Base-by-base conservation (phyloP, 1,284 basidiomycete species). In the Ustilago nuda region DNA sequence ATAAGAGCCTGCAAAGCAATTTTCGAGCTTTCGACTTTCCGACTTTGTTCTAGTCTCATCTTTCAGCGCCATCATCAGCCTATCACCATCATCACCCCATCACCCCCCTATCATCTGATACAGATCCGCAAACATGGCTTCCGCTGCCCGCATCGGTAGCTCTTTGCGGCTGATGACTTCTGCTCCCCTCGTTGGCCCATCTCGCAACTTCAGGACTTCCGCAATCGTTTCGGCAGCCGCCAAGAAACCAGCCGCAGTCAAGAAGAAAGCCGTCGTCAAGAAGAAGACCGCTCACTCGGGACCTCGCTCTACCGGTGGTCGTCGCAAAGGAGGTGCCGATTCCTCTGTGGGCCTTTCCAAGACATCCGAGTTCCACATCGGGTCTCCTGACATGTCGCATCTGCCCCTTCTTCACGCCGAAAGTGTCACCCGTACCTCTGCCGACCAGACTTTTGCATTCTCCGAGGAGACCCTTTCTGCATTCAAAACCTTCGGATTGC, bases 231-330 rank as follows among this genome's bases (percentile, higher is more conserved):
- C 46, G 6, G 76, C 73, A 7, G 80, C 80, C 3, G 70, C 68
- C 30, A 78, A 79, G 48, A 79, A 69, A 54, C 55, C 76, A 3
- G 61, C 75, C 9, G 59, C 69, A n/a, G 72, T 72, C 13, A 83
- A 83, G 63, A 83, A 81, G 66, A 81, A 81, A 56, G 74, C 76
- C 0, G 68, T 80, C 5, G 72, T 82, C 62, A 80, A 79, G 60
- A 81, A 81, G 58, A 82, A 79, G 51, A 37, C 62, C 11, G 41
- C 56, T 12, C 61, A 56, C 19, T 69, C 75, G 15, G 78, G 78
- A 11, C 74, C 79, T 33, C 72, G 79, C 41, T 71, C 73, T n/a
- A 73, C 78, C 2, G 79, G 82, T 23, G 77, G 77, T 32, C 61
- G 63, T 45, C 72, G 79, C n/a, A 79, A 79, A 61, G 82, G 79